Evolutionary conservation across 164 flowering plant species (phyloP).

Genomic region (Piper longum): DNA sequence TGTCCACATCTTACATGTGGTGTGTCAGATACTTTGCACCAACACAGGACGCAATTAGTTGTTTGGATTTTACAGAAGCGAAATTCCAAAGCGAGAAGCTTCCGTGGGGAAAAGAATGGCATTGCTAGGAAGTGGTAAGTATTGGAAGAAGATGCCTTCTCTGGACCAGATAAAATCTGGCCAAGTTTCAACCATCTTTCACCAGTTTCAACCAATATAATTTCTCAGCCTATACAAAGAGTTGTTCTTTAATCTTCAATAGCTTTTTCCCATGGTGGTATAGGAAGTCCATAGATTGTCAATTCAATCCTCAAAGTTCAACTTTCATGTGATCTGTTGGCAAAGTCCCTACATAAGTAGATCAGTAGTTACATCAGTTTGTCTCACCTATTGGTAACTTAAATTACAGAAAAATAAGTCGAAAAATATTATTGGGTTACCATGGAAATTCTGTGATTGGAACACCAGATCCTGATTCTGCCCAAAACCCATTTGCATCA

Average conservation of each 20-base stretch:
- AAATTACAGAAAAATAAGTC: not conserved
- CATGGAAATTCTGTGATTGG: conserved; percentile 18
- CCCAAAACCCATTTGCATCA: conserved; percentile 83
- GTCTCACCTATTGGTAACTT: no score
- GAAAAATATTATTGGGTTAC: conserved; percentile 9
- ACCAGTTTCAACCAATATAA: conserved; percentile 2
- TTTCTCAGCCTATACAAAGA: conserved; percentile 31
- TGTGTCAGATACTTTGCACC: conserved; percentile 8
- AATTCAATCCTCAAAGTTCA: conserved; percentile 36
- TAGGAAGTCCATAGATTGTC: conserved; percentile 15
- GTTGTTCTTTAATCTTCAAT: not conserved
- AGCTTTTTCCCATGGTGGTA: no score
- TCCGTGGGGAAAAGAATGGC: conserved; percentile 19
- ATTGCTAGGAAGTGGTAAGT: conserved; percentile 13
- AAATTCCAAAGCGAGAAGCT: conserved; percentile 5
- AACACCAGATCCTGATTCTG: conserved; percentile 23
- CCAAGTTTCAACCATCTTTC: not conserved
- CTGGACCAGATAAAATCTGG: no score
- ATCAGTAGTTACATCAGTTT: not conserved
- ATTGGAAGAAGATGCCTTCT: conserved; percentile 1
- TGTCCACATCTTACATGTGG: conserved; percentile 26
- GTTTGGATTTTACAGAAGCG: conserved; percentile 24
- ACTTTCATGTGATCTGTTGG: conserved; percentile 50
- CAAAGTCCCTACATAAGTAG: conserved; percentile 32
- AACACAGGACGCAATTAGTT: conserved; percentile 29